Evolutionary conservation across 495 filamentous ascomycete genomes (phyloP).

Genomic region (Penicillium riverlandense): DNA sequence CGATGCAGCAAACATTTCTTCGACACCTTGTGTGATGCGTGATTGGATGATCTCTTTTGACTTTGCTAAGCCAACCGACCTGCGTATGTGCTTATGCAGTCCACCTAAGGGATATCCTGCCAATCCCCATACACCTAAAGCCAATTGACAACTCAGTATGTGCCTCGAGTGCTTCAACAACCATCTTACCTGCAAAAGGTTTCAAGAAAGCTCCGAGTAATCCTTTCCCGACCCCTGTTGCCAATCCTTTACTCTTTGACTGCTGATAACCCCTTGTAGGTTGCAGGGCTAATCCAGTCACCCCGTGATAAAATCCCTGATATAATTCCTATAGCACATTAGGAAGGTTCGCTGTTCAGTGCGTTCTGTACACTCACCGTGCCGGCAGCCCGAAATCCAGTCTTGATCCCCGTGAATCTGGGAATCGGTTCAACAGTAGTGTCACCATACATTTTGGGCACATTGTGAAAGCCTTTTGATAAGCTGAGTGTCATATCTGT

Average conservation of each 20-base stretch:
- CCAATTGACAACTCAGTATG: slow-evolving; percentile 8
- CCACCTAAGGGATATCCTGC: slow-evolving; percentile 71
- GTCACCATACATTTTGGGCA: slow-evolving; percentile 66
- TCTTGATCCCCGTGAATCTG: slow-evolving; percentile 61
- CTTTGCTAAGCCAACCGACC: slow-evolving; percentile 30
- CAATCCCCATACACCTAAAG: slow-evolving; percentile 49
- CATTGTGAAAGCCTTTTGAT: slow-evolving; percentile 75
- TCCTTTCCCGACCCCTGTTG: slow-evolving; percentile 72
- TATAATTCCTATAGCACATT: slow-evolving; percentile 48
- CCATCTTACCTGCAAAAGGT: slow-evolving; percentile 50
- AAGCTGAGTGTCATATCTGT: slow-evolving; percentile 70
- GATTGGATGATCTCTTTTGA: slow-evolving; percentile 1
- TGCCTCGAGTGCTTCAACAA: background rate
- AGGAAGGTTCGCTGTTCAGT: slow-evolving; percentile 1
- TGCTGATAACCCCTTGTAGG: slow-evolving; percentile 60
- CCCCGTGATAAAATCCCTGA: slow-evolving; percentile 60
- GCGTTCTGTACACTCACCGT: slow-evolving; percentile 24
- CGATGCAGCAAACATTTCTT: slow-evolving; percentile 36
- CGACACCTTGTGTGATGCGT: slow-evolving; percentile 64
- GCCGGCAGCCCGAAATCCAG: slow-evolving; percentile 57
- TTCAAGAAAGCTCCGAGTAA: slow-evolving; percentile 67
- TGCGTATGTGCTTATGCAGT: slow-evolving; percentile 65
- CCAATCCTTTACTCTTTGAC: slow-evolving; percentile 57
- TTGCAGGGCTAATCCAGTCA: slow-evolving; percentile 66
- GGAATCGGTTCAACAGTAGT: slow-evolving; percentile 57